A percentile compares a stretch with the other conserved stretches of the same genome.
phyloP scores from a whole-genome alignment of 768 basidiomycete genomes.

The Candolleomyces eurysporus region DNA sequence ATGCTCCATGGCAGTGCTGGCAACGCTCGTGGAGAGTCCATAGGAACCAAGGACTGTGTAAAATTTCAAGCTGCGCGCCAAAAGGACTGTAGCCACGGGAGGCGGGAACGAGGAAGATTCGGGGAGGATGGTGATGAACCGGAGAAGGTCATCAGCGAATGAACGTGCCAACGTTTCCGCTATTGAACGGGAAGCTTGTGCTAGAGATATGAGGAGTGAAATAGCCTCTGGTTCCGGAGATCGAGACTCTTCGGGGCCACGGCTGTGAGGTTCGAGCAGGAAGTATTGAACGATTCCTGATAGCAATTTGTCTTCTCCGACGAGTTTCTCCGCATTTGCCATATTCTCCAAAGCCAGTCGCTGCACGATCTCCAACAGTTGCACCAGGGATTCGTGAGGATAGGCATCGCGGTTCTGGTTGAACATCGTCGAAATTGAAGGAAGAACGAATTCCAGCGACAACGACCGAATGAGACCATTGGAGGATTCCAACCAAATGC shows the following conservation, averaged over 20 bases:
- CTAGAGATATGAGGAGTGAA: slow-evolving; percentile 54
- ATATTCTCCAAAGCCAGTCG: slow-evolving; percentile 63
- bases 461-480: slow-evolving; percentile 32
- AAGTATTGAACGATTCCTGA: slow-evolving; percentile 52
- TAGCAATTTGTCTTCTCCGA: slow-evolving; percentile 51
- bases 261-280: slow-evolving; percentile 50
- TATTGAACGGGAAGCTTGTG: slow-evolving; percentile 63
- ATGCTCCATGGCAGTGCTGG: slow-evolving; percentile 60
- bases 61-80: slow-evolving; percentile 56
- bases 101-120: slow-evolving; percentile 37
- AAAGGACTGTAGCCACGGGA: slow-evolving; percentile 46
- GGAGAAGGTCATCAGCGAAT: slow-evolving; percentile 62
- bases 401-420: slow-evolving; percentile 39
- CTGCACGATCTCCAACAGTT: slow-evolving; percentile 57
- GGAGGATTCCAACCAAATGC: slow-evolving; percentile 45
- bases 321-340: slow-evolving; percentile 48
- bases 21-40: slow-evolving; percentile 71
- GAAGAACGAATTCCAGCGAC: slow-evolving; percentile 40
- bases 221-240: slow-evolving; percentile 52
- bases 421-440: slow-evolving; percentile 41
- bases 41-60: slow-evolving; percentile 71
- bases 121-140: slow-evolving; percentile 65
- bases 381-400: slow-evolving; percentile 47
- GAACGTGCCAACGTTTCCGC: slow-evolving; percentile 51
- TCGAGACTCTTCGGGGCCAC: slow-evolving; percentile 21